Percentiles rank a stretch among this genome's conserved stretches.
Conservation (phyloP, 352 stramenopile species). For the Phytophthora podocarpi region DNA sequence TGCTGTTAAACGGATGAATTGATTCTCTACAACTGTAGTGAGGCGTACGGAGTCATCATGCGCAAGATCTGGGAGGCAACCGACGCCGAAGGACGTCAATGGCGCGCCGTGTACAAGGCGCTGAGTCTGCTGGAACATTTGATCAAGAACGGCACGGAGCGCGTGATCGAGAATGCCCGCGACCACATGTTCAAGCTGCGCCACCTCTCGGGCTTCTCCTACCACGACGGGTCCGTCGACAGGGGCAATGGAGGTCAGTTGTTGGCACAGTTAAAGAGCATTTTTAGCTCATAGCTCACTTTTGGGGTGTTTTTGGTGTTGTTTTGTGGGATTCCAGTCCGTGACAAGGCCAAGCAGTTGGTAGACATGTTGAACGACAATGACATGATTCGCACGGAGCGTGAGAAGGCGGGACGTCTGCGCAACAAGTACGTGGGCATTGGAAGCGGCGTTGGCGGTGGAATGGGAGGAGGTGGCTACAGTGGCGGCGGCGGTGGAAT, state of each 20-base stretch:
- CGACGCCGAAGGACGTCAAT: conserved; percentile 90
- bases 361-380: conserved; percentile 90
- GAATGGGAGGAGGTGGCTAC: conserved; percentile 43
- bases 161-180: conserved; percentile 96
- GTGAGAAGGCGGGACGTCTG: conserved; percentile 84
- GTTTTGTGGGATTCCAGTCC: conserved; percentile 60
- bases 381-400: conserved; percentile 86
- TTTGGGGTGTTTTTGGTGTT: conserved; percentile 8
- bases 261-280: conserved; percentile 6
- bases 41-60: conserved; percentile 91
- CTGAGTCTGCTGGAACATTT: conserved; percentile 96
- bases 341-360: conserved; percentile 90
- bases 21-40: conserved; percentile 47
- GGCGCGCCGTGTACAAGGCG: conserved; percentile 97
- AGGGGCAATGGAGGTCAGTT: conserved; percentile 79
- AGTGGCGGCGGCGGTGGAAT: too few species aligned
- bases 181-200: conserved; percentile 95
- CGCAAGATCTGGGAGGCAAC: conserved; percentile 96
- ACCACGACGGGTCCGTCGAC: conserved; percentile 87
- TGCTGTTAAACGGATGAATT: background rate
- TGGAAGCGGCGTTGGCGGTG: conserved; percentile 56
- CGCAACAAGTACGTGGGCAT: conserved; percentile 92
- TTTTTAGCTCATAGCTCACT: conserved; percentile 2
- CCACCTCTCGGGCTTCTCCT: conserved; percentile 88
- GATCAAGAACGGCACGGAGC: conserved; percentile 98